phyloP scores from a whole-genome alignment of 495 filamentous ascomycete genomes.

The Lentithecium fluviatile region DNA sequence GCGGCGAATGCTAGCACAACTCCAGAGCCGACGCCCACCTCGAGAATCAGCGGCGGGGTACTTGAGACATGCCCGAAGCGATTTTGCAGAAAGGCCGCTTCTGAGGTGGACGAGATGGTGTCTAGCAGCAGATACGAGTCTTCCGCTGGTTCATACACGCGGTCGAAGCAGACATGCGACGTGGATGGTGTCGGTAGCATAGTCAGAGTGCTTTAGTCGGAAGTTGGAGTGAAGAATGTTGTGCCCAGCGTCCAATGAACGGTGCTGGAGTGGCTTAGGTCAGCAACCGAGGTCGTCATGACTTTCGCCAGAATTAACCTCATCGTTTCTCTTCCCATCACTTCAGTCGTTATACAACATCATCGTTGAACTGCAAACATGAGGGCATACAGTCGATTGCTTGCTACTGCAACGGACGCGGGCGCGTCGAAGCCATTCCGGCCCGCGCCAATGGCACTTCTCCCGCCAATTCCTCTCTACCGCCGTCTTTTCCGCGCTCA shows the following conservation, averaged over 20 bases:
- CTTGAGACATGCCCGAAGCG: conserved; percentile 51
- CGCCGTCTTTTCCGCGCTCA: conserved; percentile 83
- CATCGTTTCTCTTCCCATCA: neutral
- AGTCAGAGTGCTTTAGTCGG: neutral
- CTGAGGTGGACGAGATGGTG: conserved; percentile 71
- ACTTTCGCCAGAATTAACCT: neutral
- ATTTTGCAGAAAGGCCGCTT: conserved; percentile 67
- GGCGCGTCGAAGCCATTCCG: conserved; percentile 50
- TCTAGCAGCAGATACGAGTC: conserved; percentile 95
- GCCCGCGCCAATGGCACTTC: conserved; percentile 68
- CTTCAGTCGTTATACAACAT: neutral
- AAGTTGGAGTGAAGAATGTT: neutral
- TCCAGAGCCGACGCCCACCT: conserved; percentile 87
- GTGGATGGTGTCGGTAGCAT: conserved; percentile 95
- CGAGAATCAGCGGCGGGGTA: conserved; percentile 66
- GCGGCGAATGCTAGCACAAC: conserved; percentile 84
- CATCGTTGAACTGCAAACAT: conserved; percentile 8
- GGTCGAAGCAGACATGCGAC: conserved; percentile 78
- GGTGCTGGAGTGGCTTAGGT: neutral
- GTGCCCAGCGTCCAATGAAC: neutral
- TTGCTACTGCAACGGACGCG: conserved; percentile 27
- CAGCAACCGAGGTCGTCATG: conserved; percentile 1
- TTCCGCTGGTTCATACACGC: conserved; percentile 90
- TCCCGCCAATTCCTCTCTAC: conserved; percentile 90
- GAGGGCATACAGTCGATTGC: conserved; percentile 15